Conservation (phyloP, 768 basidiomycete genomes). For the Collybia sp. region DNA sequence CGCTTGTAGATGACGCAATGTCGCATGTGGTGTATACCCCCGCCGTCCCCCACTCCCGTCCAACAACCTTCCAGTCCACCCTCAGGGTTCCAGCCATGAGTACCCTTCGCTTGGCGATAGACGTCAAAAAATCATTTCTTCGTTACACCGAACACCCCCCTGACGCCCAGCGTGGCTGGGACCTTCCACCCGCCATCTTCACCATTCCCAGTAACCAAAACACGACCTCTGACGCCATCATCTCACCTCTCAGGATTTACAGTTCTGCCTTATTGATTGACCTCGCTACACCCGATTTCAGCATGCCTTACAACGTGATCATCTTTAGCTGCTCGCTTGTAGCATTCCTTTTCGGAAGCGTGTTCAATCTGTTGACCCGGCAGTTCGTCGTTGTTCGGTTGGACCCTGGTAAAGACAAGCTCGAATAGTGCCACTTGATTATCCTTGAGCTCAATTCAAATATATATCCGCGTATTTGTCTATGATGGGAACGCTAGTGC, state of each 20-base stretch:
- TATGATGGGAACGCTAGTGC: too few relatives aligned
- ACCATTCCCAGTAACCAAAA: constrained; percentile 28
- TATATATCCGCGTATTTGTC: too few relatives aligned
- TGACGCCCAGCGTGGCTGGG: constrained; percentile 94
- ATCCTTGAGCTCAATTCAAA: too few relatives aligned
- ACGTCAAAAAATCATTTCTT: constrained; percentile 79
- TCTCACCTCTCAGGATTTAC: constrained; percentile 49
- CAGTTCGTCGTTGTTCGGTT: constrained; percentile 59
- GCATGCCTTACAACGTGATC: constrained; percentile 99
- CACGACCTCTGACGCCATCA: constrained; percentile 6
- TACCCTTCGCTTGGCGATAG: constrained; percentile 62
- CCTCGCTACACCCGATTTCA: constrained; percentile 97
- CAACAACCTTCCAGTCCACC: constrained; percentile 71
- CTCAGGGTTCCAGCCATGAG: constrained; percentile 67
- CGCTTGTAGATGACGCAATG: constrained; percentile 52
- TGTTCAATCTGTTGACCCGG: constrained; percentile 85
- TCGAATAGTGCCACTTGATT: too few relatives aligned
- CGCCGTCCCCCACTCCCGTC: constrained; percentile 62
- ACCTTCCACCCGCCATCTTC: constrained; percentile 83
- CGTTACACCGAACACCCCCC: constrained; percentile 95
- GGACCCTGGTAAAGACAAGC: constrained; percentile 10
- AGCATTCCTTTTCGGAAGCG: constrained; percentile 88
- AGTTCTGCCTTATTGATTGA: constrained; percentile 81
- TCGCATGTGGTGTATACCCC: constrained; percentile 63
- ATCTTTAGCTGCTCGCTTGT: constrained; percentile 91